Conservation (phyloP, 176 grass and related monocot genomes). For the Elaeis guineensis region DNA sequence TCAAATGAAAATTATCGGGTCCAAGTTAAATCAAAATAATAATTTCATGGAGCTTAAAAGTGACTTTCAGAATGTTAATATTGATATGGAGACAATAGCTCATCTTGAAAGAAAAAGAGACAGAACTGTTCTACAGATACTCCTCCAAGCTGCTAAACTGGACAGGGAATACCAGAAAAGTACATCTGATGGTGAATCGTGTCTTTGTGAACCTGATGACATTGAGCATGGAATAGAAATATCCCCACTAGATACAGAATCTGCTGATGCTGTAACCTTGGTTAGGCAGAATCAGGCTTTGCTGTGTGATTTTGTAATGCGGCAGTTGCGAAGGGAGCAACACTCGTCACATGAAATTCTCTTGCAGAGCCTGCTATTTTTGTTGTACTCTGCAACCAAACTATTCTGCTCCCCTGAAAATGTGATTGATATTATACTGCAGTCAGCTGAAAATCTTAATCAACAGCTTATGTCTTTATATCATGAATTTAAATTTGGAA, state of each 20-base stretch:
- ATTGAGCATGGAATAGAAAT: constrained; percentile 52
- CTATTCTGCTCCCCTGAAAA: constrained; percentile 68
- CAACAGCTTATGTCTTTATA: constrained; percentile 56
- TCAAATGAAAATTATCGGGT: constrained; percentile 44
- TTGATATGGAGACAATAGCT: constrained; percentile 33
- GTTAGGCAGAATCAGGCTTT: constrained; percentile 85
- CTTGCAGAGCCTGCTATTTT: constrained; percentile 75
- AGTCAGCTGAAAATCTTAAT: constrained; percentile 72
- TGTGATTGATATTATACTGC: constrained; percentile 77
- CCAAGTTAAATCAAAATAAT: constrained; percentile 45
- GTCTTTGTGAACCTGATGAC: constrained; percentile 32
- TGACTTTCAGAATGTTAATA: constrained; percentile 36
- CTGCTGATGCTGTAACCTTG: constrained; percentile 78
- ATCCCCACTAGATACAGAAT: constrained; percentile 39
- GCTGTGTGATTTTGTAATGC: constrained; percentile 65
- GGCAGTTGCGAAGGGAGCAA: constrained; percentile 59
- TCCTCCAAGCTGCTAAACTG: constrained; percentile 71
- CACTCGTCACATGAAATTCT: constrained; percentile 67
- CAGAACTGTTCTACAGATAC: constrained; percentile 74
- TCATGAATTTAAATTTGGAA: constrained; percentile 34
- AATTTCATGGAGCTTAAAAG: constrained; percentile 29
- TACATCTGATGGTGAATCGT: constrained; percentile 34
- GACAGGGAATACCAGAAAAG: constrained; percentile 54
- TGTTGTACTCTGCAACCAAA: constrained; percentile 78
- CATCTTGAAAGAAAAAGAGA: constrained; percentile 72